Evolutionary conservation across 331 rosid species (phyloP).

Genomic region (Stylosanthes scabra): DNA sequence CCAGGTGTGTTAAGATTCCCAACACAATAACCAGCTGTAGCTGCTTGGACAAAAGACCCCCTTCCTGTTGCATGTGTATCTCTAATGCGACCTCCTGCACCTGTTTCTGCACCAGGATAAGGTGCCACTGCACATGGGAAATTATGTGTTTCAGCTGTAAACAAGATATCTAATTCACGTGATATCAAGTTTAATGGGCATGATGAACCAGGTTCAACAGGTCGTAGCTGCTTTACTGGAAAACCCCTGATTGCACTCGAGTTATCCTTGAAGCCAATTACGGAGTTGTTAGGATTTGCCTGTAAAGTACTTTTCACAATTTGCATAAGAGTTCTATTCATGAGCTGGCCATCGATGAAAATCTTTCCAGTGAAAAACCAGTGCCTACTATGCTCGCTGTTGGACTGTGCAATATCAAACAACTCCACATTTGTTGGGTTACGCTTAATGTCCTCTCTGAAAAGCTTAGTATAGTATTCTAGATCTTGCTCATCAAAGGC

Average conservation of each 20-base stretch:
- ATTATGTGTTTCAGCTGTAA: conserved; percentile 97
- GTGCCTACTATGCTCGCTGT: conserved; percentile 92
- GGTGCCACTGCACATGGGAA: conserved; percentile 99
- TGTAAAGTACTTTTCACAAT: conserved; percentile 87
- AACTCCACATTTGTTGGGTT: conserved; percentile 87
- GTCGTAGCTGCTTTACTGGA: conserved; percentile 72
- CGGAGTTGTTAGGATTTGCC: conserved; percentile 84
- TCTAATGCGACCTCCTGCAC: conserved; percentile 93
- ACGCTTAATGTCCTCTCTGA: conserved; percentile 77
- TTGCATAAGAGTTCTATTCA: conserved; percentile 84
- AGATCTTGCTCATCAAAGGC: conserved; percentile 95
- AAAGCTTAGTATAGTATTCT: conserved; percentile 80
- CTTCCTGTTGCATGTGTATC: conserved; percentile 97
- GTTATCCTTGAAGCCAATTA: conserved; percentile 91
- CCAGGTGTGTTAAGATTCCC: conserved; percentile 82
- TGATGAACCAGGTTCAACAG: conserved; percentile 71
- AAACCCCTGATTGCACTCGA: conserved; percentile 92
- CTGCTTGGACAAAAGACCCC: conserved; percentile 85
- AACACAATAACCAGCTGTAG: conserved; percentile 95
- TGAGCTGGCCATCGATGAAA: conserved; percentile 68
- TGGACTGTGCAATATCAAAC: conserved; percentile 93
- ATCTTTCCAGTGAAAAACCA: conserved; percentile 93
- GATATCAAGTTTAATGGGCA: conserved; percentile 52
- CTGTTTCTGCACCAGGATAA: conserved; percentile 96
- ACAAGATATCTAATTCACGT: conserved; percentile 68